Evolutionary conservation across 495 filamentous ascomycete genomes (phyloP).

Genomic region (Pyrenopolyporus hunteri): DNA sequence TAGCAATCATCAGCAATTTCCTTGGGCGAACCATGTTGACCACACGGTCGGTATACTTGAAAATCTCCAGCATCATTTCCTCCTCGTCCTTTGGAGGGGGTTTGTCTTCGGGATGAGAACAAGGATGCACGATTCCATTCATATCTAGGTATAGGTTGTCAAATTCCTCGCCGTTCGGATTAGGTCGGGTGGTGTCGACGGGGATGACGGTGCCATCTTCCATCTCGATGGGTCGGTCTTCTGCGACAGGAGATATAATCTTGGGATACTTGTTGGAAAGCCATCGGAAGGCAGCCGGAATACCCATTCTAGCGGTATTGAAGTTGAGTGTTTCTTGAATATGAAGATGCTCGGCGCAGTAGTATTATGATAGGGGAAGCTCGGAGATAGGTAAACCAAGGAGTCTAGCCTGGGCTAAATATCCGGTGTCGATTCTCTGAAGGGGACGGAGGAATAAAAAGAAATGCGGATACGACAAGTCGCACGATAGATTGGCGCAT

Average conservation of each 20-base stretch:
- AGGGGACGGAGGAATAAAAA: slow-evolving; percentile 21
- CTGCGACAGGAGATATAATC: slow-evolving; percentile 88
- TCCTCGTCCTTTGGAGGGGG: slow-evolving; percentile 91
- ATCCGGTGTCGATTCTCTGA: slow-evolving; percentile 6
- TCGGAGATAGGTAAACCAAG: neutral
- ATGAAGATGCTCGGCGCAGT: slow-evolving; percentile 8
- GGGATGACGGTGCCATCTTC: slow-evolving; percentile 80
- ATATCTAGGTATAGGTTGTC: slow-evolving; percentile 99
- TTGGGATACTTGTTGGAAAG: slow-evolving; percentile 95
- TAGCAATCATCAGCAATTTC: slow-evolving; percentile 95
- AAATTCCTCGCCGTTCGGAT: slow-evolving; percentile 97
- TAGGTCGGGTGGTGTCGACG: slow-evolving; percentile 79
- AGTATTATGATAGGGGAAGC: neutral
- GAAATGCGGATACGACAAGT: slow-evolving; percentile 46
- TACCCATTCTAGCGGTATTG: slow-evolving; percentile 73
- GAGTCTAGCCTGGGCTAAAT: slow-evolving; percentile 16
- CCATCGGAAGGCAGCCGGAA: slow-evolving; percentile 92
- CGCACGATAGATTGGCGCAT: slow-evolving; percentile 10
- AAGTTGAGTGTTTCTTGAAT: neutral
- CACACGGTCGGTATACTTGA: slow-evolving; percentile 95
- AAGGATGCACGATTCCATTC: slow-evolving; percentile 99
- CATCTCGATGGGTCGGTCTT: slow-evolving; percentile 78
- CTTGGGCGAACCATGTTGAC: slow-evolving; percentile 97
- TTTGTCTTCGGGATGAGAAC: slow-evolving; percentile 94
- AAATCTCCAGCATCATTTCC: slow-evolving; percentile 99